A percentile compares a stretch with the other conserved stretches of the same genome.
Conservation (phyloP, 768 basidiomycete genomes). For the Rickenella mellea region DNA sequence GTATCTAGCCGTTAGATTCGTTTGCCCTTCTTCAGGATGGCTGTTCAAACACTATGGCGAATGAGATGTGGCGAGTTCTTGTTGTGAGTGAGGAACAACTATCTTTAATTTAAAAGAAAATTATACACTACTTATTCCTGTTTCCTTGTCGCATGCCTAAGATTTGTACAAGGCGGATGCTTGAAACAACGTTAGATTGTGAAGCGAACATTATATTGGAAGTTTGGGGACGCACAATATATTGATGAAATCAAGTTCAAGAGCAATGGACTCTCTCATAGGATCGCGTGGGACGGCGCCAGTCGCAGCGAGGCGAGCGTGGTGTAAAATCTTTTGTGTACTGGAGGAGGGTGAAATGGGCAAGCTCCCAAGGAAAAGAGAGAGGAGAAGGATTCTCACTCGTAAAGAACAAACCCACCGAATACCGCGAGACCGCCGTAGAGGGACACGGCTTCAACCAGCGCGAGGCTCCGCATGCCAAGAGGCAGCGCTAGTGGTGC, state of each 20-base stretch:
- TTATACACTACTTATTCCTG: constrained; percentile 45
- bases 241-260: constrained; percentile 85
- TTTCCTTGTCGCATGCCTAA: constrained; percentile 57
- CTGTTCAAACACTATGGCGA: no score
- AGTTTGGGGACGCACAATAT: constrained; percentile 49
- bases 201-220: constrained; percentile 6
- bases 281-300: constrained; percentile 65
- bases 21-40: no score
- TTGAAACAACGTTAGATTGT: constrained; percentile 16
- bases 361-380: neutral
- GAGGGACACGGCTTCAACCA: constrained; percentile 69
- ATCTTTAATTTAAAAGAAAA: no score
- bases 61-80: no score
- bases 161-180: constrained; percentile 75
- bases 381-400: constrained; percentile 36
- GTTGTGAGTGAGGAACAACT: no score
- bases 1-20: no score
- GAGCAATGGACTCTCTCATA: constrained; percentile 64
- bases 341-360: constrained; percentile 23
- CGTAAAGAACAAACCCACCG: constrained; percentile 77
- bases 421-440: constrained; percentile 90
- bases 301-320: constrained; percentile 64
- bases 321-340: constrained; percentile 76
- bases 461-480: constrained; percentile 65
- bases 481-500: constrained; percentile 87